Evolutionary conservation across 1,284 basidiomycete species (phyloP).

Genomic region (Taiwanofungus camphoratus): DNA sequence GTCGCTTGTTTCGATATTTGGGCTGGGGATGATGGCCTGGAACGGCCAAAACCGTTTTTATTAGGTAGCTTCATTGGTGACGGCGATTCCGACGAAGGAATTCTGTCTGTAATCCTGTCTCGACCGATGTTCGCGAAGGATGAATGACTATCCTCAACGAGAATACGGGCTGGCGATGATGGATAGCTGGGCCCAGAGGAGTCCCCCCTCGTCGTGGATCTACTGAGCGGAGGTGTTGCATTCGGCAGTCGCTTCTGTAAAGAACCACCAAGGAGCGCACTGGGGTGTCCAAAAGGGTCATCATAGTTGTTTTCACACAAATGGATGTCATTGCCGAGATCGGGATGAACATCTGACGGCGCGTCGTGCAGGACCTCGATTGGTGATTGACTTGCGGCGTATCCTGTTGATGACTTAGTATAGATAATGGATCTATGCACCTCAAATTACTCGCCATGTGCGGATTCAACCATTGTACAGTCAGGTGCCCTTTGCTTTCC

Average conservation of each 20-base stretch:
- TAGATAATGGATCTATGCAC: no score
- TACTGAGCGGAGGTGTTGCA: conserved; percentile 1
- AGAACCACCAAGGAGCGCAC: conserved; percentile 16
- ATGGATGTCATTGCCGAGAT: no score
- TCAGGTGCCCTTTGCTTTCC: conserved; percentile 25
- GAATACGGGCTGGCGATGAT: background rate
- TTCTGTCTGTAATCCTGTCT: conserved; percentile 21
- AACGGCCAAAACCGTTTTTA: background rate
- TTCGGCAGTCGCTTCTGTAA: background rate
- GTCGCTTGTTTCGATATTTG: conserved; percentile 38
- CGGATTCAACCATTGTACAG: conserved; percentile 27
- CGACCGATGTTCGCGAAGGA: conserved; percentile 2
- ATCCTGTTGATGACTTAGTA: no score
- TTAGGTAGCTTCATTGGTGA: conserved; percentile 41
- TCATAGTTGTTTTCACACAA: no score
- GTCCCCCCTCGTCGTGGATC: background rate
- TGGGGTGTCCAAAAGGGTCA: conserved; percentile 22
- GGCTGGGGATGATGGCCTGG: conserved; percentile 18
- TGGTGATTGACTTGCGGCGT: background rate
- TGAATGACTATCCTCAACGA: conserved; percentile 3
- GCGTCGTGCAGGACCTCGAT: background rate
- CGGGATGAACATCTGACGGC: background rate
- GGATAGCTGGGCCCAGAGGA: background rate
- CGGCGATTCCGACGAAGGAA: conserved; percentile 53
- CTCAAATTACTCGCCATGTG: no score